Conservation (phyloP, 2,329 filamentous ascomycete species). For the Diaporthe ilicicola region DNA sequence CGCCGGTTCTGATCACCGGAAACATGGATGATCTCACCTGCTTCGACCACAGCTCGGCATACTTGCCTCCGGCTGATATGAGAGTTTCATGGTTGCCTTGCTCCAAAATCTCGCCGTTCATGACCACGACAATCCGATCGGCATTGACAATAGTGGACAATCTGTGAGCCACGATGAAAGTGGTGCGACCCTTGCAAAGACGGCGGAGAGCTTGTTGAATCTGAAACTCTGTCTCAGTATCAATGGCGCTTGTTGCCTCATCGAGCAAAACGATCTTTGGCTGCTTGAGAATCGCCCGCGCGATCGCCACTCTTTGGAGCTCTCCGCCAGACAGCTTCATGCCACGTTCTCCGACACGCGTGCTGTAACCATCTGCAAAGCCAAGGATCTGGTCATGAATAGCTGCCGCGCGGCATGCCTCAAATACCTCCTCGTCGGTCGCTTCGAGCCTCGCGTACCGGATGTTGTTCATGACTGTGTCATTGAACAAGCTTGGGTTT, state of each 20-base stretch:
- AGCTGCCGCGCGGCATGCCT: conserved; percentile 63
- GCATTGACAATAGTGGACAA: conserved; percentile 77
- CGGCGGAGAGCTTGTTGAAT: conserved; percentile 69
- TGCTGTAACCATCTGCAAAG: conserved; percentile 62
- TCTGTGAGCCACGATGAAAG: conserved; percentile 74
- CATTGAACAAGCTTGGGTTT: conserved; percentile 63
- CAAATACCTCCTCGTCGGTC: conserved; percentile 62
- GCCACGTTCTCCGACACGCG: conserved; percentile 59
- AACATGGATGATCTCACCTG: conserved; percentile 47
- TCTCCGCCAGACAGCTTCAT: conserved; percentile 73
- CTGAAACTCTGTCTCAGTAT: conserved; percentile 73
- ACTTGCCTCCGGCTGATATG: conserved; percentile 66
- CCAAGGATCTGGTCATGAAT: conserved; percentile 66
- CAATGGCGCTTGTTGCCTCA: conserved; percentile 81
- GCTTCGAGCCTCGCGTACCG: conserved; percentile 64
- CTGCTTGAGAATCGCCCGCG: conserved; percentile 75
- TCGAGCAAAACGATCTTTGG: conserved; percentile 81
- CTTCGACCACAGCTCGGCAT: conserved; percentile 71
- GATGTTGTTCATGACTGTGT: conserved; percentile 67
- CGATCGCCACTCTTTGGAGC: conserved; percentile 72
- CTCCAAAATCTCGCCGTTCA: conserved; percentile 69
- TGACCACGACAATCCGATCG: conserved; percentile 72
- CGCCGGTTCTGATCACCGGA: not conserved
- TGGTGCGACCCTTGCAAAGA: conserved; percentile 69
- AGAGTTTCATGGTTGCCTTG: conserved; percentile 69